Evolutionary conservation across 257 asterid genomes (phyloP).

Genomic region (Thymus mandschuricus): DNA sequence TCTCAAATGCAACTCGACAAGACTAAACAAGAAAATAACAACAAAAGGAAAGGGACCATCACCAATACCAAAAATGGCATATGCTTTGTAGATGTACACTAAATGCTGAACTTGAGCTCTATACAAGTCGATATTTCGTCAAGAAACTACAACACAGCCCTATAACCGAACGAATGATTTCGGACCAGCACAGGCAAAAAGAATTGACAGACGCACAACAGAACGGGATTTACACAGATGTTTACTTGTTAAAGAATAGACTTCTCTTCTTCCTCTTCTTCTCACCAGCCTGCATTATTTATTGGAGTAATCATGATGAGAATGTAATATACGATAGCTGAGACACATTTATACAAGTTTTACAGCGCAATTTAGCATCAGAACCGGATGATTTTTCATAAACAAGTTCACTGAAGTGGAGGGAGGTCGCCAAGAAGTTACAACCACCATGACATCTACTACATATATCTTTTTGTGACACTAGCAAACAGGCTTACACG

Average conservation of each 20-base stretch:
- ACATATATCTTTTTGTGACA: neutral
- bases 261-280: conserved; percentile 79
- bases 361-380: neutral
- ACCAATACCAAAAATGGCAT: neutral
- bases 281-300: conserved; percentile 74
- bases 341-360: neutral
- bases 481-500: neutral
- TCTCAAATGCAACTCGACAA: too few relatives aligned
- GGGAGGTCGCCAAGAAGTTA: too few relatives aligned
- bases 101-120: conserved; percentile 17
- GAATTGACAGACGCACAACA: neutral
- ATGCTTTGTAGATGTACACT: neutral
- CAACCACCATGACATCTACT: too few relatives aligned
- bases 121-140: conserved; percentile 26
- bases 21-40: too few relatives aligned
- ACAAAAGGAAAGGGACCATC: too few relatives aligned
- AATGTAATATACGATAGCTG: neutral
- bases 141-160: conserved; percentile 19
- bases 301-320: conserved; percentile 17
- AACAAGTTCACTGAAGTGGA: too few relatives aligned
- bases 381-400: neutral
- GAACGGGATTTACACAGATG: conserved; percentile 18
- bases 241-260: conserved; percentile 68
- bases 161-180: conserved; percentile 25
- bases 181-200: conserved; percentile 16